phyloP scores from a whole-genome alignment of 2,329 filamentous ascomycete genomes.

The Magnaporthales sp. region DNA sequence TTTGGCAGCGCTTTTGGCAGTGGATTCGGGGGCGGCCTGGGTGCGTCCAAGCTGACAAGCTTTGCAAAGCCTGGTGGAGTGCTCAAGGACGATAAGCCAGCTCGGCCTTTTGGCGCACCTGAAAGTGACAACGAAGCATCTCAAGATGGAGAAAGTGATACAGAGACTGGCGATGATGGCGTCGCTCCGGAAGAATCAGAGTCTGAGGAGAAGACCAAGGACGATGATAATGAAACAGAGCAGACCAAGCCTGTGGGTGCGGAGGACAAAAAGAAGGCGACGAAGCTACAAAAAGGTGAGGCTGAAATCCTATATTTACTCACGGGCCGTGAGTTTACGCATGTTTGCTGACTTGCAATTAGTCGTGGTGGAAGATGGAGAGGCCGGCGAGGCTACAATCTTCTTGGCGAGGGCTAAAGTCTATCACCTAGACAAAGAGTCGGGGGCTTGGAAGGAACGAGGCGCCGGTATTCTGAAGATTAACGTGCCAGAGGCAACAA shows the following conservation, averaged over 20 bases:
- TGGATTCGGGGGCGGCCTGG: constrained; percentile 34
- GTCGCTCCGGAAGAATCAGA: constrained; percentile 40
- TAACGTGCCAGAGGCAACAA: constrained; percentile 57
- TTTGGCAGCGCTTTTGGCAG: constrained; percentile 37
- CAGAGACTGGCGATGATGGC: constrained; percentile 24
- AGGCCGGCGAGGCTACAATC: constrained; percentile 70
- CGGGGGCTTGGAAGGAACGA: constrained; percentile 79
- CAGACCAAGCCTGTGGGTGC: constrained; percentile 30
- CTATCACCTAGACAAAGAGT: constrained; percentile 64
- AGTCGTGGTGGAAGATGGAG: constrained; percentile 75
- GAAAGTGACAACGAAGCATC: constrained; percentile 53
- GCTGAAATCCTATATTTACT: neutral
- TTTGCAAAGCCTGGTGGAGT: constrained; percentile 59
- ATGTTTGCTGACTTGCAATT: constrained; percentile 17
- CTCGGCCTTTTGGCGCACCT: constrained; percentile 70
- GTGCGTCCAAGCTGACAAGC: constrained; percentile 43
- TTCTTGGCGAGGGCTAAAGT: constrained; percentile 75
- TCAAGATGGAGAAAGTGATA: constrained; percentile 27
- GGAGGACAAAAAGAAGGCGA: constrained; percentile 54
- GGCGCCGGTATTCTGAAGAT: constrained; percentile 78
- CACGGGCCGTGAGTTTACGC: neutral
- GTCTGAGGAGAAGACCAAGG: constrained; percentile 21
- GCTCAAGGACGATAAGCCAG: constrained; percentile 46
- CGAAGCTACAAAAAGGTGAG: constrained; percentile 62
- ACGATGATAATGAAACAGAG: constrained; percentile 39